Evolutionary conservation across 176 grass and related monocot species (phyloP).

Genomic region (Panicum miliaceum): DNA sequence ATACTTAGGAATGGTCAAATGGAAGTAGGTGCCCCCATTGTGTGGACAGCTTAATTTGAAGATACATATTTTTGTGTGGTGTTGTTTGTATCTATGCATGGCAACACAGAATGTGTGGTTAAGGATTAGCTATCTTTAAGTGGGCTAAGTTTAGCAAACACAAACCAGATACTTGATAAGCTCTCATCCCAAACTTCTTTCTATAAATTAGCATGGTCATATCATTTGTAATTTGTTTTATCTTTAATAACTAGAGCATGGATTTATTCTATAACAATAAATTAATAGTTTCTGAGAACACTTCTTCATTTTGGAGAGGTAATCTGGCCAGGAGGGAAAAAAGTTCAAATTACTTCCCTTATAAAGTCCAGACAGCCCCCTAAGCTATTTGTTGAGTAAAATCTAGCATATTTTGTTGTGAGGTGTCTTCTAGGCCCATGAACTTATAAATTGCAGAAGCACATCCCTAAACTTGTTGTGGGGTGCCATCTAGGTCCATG

Average conservation of each 20-base stretch:
- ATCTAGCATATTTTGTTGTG: too few relatives aligned
- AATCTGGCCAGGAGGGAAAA: too few relatives aligned
- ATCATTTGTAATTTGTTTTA: not conserved
- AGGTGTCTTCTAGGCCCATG: too few relatives aligned
- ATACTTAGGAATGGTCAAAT: not conserved
- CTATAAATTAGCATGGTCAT: not conserved
- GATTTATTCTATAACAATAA: not conserved
- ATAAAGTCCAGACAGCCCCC: too few relatives aligned
- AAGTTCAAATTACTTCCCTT: too few relatives aligned
- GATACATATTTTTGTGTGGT: not conserved
- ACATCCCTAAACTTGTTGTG: too few relatives aligned
- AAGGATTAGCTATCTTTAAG: not conserved
- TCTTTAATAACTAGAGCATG: not conserved
- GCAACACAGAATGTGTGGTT: not conserved
- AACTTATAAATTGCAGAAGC: too few relatives aligned
- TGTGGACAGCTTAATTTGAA: constrained; percentile 16
- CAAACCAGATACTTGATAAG: not conserved
- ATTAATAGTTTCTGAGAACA: not conserved
- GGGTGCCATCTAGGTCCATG: too few relatives aligned
- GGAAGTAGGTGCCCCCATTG: not conserved
- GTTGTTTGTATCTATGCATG: constrained; percentile 21
- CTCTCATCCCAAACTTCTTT: not conserved
- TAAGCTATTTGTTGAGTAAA: too few relatives aligned
- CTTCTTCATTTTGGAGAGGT: not conserved
- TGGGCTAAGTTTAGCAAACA: constrained; percentile 4